Evolutionary conservation across 2,329 filamentous ascomycete genomes (phyloP), one percentile per base, ranked within the genome.

Genomic region (Falciphora oryzae): DNA sequence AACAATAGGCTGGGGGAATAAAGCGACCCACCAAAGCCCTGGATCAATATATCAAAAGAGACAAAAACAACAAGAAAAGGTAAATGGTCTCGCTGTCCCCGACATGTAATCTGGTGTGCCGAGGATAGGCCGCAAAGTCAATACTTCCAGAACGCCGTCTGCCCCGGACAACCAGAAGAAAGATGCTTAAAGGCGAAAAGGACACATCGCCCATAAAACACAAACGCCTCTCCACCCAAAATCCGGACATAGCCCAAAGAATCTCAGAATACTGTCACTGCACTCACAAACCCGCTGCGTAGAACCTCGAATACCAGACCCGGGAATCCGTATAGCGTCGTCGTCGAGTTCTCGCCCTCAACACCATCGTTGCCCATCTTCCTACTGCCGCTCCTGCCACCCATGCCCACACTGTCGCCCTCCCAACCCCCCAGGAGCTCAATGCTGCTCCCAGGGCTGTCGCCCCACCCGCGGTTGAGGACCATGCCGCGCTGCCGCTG

Each of bases 271-370:
- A 97, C 88, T 13, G 94, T 98, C 74, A 98, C 81, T 31, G 91
- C 90, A 75, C 92, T 96, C 29, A 99, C 91, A 67, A 87, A 89
- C 4, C 91, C 93, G 73, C 96, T 97, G 85, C 91, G 93, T 75
- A 98, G 78, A 32, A 99, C 94, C 78, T 99, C 95, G 78, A 99
- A 98, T 60, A 97, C 87, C 75, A 98, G 79, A 0, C 95, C 94
- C 0, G 95, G 94, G 72, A 97, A 97, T 1, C 94, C 93, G 78
- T 92, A 98, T 32, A 99, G 77, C 67, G 93, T 94, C 22, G 93
- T 97, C 65, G 84, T 87, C 66, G 84, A 85, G 69, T 87, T 84
- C 56, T 83, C 82, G 59, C 75, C 81, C 3, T 80, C 77, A 59
- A 83, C 78, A 70, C 75, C 76, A 68, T 63, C 61, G 2, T n/a